Evolutionary conservation across 441 rosid genomes (phyloP).

Genomic region (Brassica balearica): DNA sequence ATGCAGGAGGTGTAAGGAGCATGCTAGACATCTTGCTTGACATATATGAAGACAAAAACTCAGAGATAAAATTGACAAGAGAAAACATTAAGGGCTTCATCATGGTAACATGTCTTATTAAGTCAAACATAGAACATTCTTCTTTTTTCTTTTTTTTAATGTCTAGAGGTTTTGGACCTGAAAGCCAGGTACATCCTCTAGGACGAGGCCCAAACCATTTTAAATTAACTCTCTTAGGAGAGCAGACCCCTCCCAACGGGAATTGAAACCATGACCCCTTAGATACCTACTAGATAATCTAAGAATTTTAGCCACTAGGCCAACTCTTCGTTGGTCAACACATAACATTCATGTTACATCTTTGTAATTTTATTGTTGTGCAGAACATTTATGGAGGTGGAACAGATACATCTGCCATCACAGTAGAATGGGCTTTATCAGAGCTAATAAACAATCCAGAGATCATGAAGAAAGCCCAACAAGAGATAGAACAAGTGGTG

Average conservation of each 20-base stretch:
- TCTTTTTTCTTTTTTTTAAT: too few species aligned
- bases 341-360: conserved; percentile 4
- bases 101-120: conserved; percentile 49
- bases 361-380: conserved; percentile 7
- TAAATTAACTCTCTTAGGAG: too few species aligned
- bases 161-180: too few species aligned
- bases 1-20: conserved; percentile 45
- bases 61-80: conserved; percentile 62
- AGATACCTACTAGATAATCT: too few species aligned
- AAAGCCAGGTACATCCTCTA: too few species aligned
- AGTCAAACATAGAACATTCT: not conserved
- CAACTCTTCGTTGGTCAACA: not conserved
- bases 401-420: conserved; percentile 64
- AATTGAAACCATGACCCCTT: too few species aligned
- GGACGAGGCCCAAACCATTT: too few species aligned
- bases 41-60: conserved; percentile 56
- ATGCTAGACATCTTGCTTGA: conserved; percentile 65
- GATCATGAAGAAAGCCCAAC: conserved; percentile 56
- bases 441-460: conserved; percentile 70
- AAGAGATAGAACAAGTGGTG: conserved; percentile 57
- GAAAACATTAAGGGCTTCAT: conserved; percentile 75
- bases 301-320: too few species aligned
- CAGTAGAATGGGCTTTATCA: conserved; percentile 70
- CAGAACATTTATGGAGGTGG: conserved; percentile 75
- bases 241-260: too few species aligned